These are phyloP conservation scores for Curvularia spicifera DNA, from an alignment of 2,329 filamentous ascomycete genomes.

Conservation along the genomic window DNA sequence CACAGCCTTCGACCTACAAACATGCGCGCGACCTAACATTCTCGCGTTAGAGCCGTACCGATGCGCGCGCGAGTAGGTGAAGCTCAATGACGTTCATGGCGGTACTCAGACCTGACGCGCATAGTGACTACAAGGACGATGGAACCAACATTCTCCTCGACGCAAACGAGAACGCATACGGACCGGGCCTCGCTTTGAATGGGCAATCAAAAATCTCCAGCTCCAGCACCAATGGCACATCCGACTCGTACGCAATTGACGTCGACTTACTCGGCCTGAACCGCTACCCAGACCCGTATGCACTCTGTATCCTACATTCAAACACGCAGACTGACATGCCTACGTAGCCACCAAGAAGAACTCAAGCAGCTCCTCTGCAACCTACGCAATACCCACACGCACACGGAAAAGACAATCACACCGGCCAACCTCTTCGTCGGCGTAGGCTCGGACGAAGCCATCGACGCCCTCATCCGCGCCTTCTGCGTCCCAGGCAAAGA, in stretches of 20 bases:
- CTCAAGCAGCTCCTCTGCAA: slow-evolving; percentile 87
- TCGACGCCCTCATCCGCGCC: slow-evolving; percentile 89
- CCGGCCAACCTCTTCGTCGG: slow-evolving; percentile 92
- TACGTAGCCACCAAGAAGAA: slow-evolving; percentile 73
- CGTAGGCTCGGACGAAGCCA: slow-evolving; percentile 95
- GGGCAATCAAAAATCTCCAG: slow-evolving; percentile 57
- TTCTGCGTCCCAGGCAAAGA: slow-evolving; percentile 90
- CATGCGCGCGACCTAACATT: slow-evolving; percentile 60
- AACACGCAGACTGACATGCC: slow-evolving; percentile 1
- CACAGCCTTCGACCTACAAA: slow-evolving; percentile 56
- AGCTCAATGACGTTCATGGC: slow-evolving; percentile 18
- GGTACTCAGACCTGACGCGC: slow-evolving; percentile 23
- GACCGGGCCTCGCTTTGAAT: slow-evolving; percentile 72
- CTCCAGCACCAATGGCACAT: slow-evolving; percentile 49
- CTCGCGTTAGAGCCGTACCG: slow-evolving; percentile 61
- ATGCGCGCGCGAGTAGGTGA: slow-evolving; percentile 60
- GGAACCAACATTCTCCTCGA: slow-evolving; percentile 95
- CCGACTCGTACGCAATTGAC: slow-evolving; percentile 57
- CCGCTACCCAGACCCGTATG: slow-evolving; percentile 87
- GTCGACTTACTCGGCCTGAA: slow-evolving; percentile 84
- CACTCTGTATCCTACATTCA: neutral
- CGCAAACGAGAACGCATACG: slow-evolving; percentile 97
- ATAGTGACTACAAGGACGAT: slow-evolving; percentile 97
- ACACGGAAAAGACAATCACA: slow-evolving; percentile 74
- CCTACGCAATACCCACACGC: slow-evolving; percentile 82